Evolutionary conservation across 2,329 filamentous ascomycete genomes (phyloP).

Genomic region (Verticillium tricorpus): DNA sequence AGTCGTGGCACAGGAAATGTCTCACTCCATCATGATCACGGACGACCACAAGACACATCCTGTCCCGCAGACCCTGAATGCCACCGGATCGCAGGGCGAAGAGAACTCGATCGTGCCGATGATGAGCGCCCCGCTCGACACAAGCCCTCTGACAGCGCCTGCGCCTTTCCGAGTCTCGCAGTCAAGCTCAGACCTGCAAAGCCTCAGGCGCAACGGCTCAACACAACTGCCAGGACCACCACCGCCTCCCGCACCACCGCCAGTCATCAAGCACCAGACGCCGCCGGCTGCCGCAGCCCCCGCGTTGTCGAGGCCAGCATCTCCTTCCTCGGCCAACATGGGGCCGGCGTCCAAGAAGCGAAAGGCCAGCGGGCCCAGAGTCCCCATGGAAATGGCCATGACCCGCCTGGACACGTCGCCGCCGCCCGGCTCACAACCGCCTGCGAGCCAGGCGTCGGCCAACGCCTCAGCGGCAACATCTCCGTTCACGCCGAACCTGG

Average conservation of each 20-base stretch:
- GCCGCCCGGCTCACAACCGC: constrained; percentile 31
- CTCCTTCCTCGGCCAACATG: constrained; percentile 54
- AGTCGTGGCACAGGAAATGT: constrained; percentile 78
- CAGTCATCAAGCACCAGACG: constrained; percentile 23
- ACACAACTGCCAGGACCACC: not conserved
- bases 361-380: constrained; percentile 69
- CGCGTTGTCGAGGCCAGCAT: constrained; percentile 64
- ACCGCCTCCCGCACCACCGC: constrained; percentile 43
- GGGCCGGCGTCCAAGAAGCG: constrained; percentile 74
- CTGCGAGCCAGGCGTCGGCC: constrained; percentile 27
- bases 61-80: constrained; percentile 26
- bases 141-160: constrained; percentile 26
- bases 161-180: constrained; percentile 51
- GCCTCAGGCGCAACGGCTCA: constrained; percentile 9
- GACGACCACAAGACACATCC: constrained; percentile 91
- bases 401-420: constrained; percentile 66
- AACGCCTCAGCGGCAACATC: constrained; percentile 37
- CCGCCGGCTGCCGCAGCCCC: constrained; percentile 6
- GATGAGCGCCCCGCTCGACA: constrained; percentile 17
- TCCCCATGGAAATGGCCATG: constrained; percentile 75
- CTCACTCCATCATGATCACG: constrained; percentile 90
- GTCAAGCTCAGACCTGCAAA: constrained; percentile 60
- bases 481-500: constrained; percentile 46
- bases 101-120: not conserved
- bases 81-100: not conserved